phyloP scores from a whole-genome alignment of 2,329 filamentous ascomycete species.

The Aspergillus uvarum region DNA sequence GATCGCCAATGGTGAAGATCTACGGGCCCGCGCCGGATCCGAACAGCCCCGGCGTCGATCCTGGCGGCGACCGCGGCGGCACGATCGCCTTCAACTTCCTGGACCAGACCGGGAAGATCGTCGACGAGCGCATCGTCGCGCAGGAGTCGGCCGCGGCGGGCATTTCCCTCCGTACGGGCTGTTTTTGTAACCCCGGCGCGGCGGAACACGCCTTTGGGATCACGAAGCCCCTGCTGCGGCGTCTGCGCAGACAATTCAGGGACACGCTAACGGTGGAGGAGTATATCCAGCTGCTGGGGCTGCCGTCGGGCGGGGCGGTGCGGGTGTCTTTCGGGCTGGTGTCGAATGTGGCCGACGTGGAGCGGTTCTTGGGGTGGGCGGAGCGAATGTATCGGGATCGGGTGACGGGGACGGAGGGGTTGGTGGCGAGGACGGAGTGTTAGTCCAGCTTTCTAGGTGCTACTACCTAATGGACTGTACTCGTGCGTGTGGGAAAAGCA shows the following conservation, averaged over 20 bases:
- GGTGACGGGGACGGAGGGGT: background rate
- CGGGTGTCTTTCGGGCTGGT: constrained; percentile 12
- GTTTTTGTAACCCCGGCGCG: constrained; percentile 12
- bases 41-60: background rate
- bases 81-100: constrained; percentile 10
- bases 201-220: constrained; percentile 8
- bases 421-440: background rate
- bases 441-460: background rate
- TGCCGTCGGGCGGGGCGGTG: constrained; percentile 10
- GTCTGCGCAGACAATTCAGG: background rate
- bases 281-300: constrained; percentile 5
- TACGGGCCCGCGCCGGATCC: constrained; percentile 1
- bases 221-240: background rate
- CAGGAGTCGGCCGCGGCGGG: constrained; percentile 3
- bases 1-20: constrained; percentile 2
- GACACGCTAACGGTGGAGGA: constrained; percentile 4
- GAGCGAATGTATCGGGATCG: constrained; percentile 5
- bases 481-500: too few species aligned
- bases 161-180: constrained; percentile 12
- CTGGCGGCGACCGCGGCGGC: background rate
- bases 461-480: background rate
- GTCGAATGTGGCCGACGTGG: constrained; percentile 9
- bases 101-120: constrained; percentile 4
- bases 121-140: constrained; percentile 14
- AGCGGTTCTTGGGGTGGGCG: constrained; percentile 10